Evolutionary conservation across 163 green algal species (phyloP), one percentile per base, ranked within the genome.

Genomic region (Volvox carteri): DNA sequence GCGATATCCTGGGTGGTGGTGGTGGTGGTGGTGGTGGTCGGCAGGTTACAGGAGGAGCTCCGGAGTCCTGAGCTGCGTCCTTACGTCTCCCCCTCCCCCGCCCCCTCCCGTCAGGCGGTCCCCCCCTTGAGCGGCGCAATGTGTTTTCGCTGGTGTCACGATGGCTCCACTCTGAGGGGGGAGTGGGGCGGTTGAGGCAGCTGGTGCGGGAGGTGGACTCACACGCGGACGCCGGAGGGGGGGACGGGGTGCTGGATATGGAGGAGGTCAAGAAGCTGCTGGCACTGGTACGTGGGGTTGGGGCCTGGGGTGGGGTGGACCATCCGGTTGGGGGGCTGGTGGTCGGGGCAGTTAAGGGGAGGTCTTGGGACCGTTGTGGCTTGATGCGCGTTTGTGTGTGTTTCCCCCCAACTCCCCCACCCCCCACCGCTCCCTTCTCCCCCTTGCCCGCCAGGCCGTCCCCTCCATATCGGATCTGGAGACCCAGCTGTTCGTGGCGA

Each of bases 401-500:
- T n/a, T n/a, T n/a, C n/a, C n/a, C n/a, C n/a, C 48, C 48, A 11
- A 58, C 48, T 14, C 11, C 14, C 48, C 11, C 48, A 58, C 12
- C 48, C 12, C 48, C 11, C 11, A 58, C 48, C 48, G 11, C 48
- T 58, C 48, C 11, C 48, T 58, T 11, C 48, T 14, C 14, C 48
- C 11, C 48, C 11, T 14, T 58, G 48, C 48, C 48, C 42, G 65
- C 25, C 75, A 90, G 89, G 90, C 85, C 1, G 72, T 92, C 23
- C 90, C 84, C 18, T 37, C 58, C 37, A 73, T 76, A 30, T 90
- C 79, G 2, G 73, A 70, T 9, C 37, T 93, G 37, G 90, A 93
- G 85, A 42, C 46, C 6, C 90, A 93, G 79, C 85, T 93, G 72
- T 93, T 93, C 18, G 52, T 87, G 39, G 85, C 85, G 5, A 93